Evolutionary conservation across 2,329 filamentous ascomycete species (phyloP).

Genomic region (Aspergillus brunneoviolaceus): DNA sequence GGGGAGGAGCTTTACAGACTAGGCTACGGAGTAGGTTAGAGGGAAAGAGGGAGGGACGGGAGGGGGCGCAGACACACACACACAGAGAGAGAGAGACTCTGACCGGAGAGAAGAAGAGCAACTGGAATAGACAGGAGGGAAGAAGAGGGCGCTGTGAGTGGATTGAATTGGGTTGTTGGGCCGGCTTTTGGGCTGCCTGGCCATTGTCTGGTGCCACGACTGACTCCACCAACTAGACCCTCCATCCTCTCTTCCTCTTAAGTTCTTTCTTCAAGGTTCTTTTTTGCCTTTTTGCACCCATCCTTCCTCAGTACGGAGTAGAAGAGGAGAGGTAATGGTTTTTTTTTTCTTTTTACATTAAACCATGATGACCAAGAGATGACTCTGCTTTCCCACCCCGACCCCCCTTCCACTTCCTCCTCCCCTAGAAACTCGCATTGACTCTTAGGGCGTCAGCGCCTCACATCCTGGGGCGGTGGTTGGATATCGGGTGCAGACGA

Average conservation of each 20-base stretch:
- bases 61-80: slow-evolving; percentile 23
- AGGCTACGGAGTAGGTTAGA: neutral
- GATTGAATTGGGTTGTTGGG: slow-evolving; percentile 35
- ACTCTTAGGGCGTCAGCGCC: slow-evolving; percentile 30
- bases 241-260: neutral
- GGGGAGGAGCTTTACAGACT: neutral
- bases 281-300: no score
- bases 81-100: slow-evolving; percentile 25
- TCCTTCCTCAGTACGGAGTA: neutral
- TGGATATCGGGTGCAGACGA: slow-evolving; percentile 11
- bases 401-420: no score
- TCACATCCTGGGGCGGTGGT: neutral
- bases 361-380: slow-evolving; percentile 22
- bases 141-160: slow-evolving; percentile 12
- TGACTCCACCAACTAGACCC: slow-evolving; percentile 29
- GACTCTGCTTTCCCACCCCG: slow-evolving; percentile 6
- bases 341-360: neutral
- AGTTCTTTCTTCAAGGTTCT: no score
- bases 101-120: slow-evolving; percentile 2
- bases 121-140: slow-evolving; percentile 12
- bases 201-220: slow-evolving; percentile 43
- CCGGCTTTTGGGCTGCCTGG: slow-evolving; percentile 36
- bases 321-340: no score
- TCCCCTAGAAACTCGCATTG: slow-evolving; percentile 27
- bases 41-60: slow-evolving; percentile 20